These are phyloP conservation scores for Begonia masoniana DNA, from an alignment of 306 rosid genomes.

Conservation along the genomic window DNA sequence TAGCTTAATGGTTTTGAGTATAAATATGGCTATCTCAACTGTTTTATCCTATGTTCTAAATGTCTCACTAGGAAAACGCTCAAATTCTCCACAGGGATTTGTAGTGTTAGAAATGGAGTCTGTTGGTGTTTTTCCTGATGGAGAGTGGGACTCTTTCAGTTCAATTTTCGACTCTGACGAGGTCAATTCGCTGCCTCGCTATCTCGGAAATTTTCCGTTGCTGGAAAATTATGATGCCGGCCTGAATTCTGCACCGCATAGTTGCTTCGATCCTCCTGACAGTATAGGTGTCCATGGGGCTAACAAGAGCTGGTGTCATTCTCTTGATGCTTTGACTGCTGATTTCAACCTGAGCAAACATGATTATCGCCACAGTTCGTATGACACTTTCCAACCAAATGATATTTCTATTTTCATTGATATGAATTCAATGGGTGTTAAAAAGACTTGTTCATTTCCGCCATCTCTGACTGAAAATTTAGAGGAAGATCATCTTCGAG, in stretches of 20 bases:
- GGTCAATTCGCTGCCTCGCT: constrained; percentile 25
- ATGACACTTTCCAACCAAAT: constrained; percentile 7
- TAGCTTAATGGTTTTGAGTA: too few species aligned
- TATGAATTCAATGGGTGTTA: not conserved
- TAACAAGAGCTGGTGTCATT: constrained; percentile 27
- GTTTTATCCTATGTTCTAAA: too few species aligned
- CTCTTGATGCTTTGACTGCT: constrained; percentile 31
- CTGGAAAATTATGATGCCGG: constrained; percentile 6
- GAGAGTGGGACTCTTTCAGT: constrained; percentile 54
- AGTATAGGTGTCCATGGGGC: too few species aligned
- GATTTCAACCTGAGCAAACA: constrained; percentile 32
- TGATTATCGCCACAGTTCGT: constrained; percentile 26
- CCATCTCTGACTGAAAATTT: not conserved
- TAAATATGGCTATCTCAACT: too few species aligned
- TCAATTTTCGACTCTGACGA: constrained; percentile 39
- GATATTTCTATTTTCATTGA: constrained; percentile 5
- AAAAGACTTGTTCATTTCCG: not conserved
- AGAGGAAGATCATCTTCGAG: not conserved
- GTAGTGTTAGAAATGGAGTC: constrained; percentile 34
- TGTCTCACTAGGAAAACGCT: too few species aligned
- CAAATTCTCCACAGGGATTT: too few species aligned
- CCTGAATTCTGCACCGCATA: too few species aligned
- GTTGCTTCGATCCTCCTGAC: too few species aligned
- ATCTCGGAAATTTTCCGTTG: constrained; percentile 32
- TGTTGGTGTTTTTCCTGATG: constrained; percentile 46